Base-by-base conservation (phyloP, 768 basidiomycete species). In the Strobilomyces echinocephalus region DNA sequence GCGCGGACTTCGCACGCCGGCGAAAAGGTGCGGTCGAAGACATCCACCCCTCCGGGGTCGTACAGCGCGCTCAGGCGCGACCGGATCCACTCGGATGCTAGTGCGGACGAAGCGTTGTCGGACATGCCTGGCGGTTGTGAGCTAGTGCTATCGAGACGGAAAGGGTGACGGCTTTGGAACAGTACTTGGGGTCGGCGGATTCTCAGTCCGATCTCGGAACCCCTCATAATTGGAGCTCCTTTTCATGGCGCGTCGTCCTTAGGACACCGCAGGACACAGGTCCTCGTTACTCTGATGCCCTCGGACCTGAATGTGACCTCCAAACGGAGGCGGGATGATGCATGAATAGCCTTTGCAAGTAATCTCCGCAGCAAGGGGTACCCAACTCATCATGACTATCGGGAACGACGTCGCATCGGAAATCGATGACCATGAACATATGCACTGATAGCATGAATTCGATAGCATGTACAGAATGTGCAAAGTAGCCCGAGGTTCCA, bases 1-100 rank as follows among this genome's bases (percentile, higher is more conserved):
- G 63, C 30, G 14, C 66, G 58, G n/a, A 76, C 60, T 35, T 74
- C 65, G 46, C 69, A 69, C 2, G 58, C 34, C 1, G 68, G 55
- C 20, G 75, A 59, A 57, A 78, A 77, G 9, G 58, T 43, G 21
- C 50, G 51, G 16, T 69, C 63, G 50, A 76, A 68, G 16, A 60
- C 38, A 0, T 52, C 50, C 5, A 24, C 44, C 3, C 60, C 60
- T 31, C 36, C 36, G 4, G 36, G 36, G 8, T 64, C 59, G 51
- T 70, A 73, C 11, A 73, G 55, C 5, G 54, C 50, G 9, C 65
- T 62, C 34, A 75, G 58, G 11, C 48, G 64, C 3, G 60, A 56
- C 47, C 69, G 64, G 36, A 64, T 41, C 74, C 73, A 76, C 11
- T 61, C 31, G 8, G 63, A 54, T 8, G 50, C 51, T 9, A 39